Percentiles rank a stretch among this genome's conserved stretches.
These are phyloP conservation scores for Cicer arietinum DNA, from an alignment of 306 rosid genomes.

Conservation along the genomic window DNA sequence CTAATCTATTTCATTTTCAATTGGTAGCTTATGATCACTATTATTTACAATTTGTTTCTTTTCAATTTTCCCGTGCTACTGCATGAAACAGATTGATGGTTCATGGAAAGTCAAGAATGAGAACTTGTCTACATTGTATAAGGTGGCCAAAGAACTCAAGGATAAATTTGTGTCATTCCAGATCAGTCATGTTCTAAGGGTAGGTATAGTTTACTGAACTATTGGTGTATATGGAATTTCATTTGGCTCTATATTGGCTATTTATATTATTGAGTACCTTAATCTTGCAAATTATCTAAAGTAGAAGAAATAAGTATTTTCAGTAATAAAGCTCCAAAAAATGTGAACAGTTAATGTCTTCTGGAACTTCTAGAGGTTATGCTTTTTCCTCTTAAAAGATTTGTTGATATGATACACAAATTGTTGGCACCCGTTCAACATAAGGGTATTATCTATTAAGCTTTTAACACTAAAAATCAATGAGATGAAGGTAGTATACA, in stretches of 20 bases:
- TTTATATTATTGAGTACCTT: conserved; percentile 4
- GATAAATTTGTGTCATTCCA: conserved; percentile 73
- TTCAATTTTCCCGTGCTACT: conserved; percentile 40
- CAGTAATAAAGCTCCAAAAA: background rate
- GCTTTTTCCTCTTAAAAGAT: background rate
- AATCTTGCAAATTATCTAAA: background rate
- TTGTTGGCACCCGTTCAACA: conserved; percentile 17
- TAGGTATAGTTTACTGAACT: conserved; percentile 52
- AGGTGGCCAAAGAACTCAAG: conserved; percentile 76
- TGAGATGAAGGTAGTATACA: conserved; percentile 2
- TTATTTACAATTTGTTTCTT: conserved; percentile 29
- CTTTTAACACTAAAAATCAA: conserved; percentile 12
- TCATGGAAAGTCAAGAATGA: conserved; percentile 77
- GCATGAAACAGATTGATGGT: conserved; percentile 77
- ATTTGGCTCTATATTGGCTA: conserved; percentile 21
- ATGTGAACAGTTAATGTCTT: conserved; percentile 15
- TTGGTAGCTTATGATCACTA: conserved; percentile 30
- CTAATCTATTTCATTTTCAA: conserved; percentile 11
- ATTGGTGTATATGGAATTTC: conserved; percentile 17
- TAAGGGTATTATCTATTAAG: conserved; percentile 11
- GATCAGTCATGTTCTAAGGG: conserved; percentile 88
- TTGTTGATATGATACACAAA: conserved; percentile 11
- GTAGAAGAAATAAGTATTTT: conserved; percentile 6
- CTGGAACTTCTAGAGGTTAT: conserved; percentile 14
- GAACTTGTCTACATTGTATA: conserved; percentile 61